phyloP scores from a whole-genome alignment of 75 land plant species.

The Larix kaempferi region DNA sequence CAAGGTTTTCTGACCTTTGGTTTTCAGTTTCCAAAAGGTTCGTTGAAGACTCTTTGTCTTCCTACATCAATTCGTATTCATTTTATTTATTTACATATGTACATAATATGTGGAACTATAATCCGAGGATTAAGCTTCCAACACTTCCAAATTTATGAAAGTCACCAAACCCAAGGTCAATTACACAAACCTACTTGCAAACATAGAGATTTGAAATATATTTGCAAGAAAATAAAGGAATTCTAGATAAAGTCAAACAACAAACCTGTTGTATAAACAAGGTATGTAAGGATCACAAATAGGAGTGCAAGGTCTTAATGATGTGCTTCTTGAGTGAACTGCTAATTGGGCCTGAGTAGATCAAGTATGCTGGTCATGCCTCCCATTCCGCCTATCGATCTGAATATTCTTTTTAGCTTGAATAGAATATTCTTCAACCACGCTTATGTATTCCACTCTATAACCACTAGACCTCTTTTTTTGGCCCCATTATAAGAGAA shows the following conservation, averaged over 20 bases:
- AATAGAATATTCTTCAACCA: constrained; percentile 16
- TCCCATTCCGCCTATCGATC: constrained; percentile 13
- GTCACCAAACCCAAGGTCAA: neutral
- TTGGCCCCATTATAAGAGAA: constrained; percentile 33
- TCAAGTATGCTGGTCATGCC: neutral
- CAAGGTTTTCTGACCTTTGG: too few relatives aligned
- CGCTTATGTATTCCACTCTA: constrained; percentile 12
- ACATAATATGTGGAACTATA: too few relatives aligned
- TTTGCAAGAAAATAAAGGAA: neutral
- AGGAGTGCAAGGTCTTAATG: constrained; percentile 16
- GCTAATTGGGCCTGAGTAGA: neutral
- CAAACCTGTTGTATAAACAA: constrained; percentile 1
- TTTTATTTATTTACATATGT: too few relatives aligned
- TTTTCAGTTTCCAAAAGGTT: too few relatives aligned
- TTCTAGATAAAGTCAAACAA: neutral
- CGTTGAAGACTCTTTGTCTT: too few relatives aligned
- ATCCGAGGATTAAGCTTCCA: too few relatives aligned
- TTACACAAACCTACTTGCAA: neutral
- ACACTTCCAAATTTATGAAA: constrained; percentile 2
- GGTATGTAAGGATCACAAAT: constrained; percentile 8
- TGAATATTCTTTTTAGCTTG: constrained; percentile 12
- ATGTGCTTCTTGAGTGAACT: constrained; percentile 3
- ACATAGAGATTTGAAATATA: neutral
- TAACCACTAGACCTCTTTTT: constrained; percentile 32
- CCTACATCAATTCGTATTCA: too few relatives aligned